phyloP scores from a whole-genome alignment of 805 yeast genomes.

The Millerago galiae region DNA sequence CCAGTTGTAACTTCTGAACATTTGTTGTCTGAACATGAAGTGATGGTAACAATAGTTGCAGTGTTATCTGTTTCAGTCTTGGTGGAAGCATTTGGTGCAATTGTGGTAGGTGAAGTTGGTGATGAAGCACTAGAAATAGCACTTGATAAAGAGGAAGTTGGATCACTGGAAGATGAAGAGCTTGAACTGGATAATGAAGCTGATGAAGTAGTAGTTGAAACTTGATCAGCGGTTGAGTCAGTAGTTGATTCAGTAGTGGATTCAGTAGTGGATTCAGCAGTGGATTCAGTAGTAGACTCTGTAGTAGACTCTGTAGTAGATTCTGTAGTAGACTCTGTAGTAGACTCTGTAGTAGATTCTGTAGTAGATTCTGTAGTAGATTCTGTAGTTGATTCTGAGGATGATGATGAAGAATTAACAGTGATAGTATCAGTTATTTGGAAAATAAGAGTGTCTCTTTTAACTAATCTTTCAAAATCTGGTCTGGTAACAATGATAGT shows the following conservation, averaged over 20 bases:
- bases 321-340: too few relatives aligned
- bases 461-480: slow-evolving; percentile 9
- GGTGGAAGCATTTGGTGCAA: neutral
- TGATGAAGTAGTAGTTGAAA: slow-evolving; percentile 2
- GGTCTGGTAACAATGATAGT: slow-evolving; percentile 10
- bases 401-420: neutral
- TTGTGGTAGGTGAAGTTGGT: neutral
- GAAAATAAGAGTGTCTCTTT: slow-evolving; percentile 6
- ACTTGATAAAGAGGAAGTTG: neutral
- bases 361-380: neutral
- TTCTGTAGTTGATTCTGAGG: neutral
- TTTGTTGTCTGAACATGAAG: neutral
- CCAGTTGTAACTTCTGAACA: slow-evolving; percentile 3
- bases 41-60: neutral
- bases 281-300: too few relatives aligned
- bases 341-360: neutral
- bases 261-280: neutral
- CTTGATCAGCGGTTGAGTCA: too few relatives aligned
- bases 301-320: too few relatives aligned
- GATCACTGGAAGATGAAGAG: neutral
- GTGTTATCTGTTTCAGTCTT: neutral
- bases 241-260: neutral
- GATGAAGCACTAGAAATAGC: neutral
- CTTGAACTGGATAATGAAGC: neutral
- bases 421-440: slow-evolving; percentile 6